Base-by-base conservation (phyloP, 129 eudicot species). In the Escallonia rubra region DNA sequence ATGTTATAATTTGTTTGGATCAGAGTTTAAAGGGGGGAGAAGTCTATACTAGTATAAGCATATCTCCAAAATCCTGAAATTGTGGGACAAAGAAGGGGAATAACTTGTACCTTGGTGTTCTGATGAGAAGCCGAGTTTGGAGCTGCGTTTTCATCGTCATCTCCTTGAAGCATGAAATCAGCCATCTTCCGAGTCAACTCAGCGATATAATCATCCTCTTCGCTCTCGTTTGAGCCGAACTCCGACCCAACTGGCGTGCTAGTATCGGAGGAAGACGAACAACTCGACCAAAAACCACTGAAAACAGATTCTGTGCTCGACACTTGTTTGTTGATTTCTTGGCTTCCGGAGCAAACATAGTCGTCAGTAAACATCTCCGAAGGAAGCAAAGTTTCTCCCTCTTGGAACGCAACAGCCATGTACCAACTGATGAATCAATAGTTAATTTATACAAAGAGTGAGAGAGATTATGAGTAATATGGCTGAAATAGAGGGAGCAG, bases 161-260 rank as follows among this genome's bases (percentile, higher is more conserved):
- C 82, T 16, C 85, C 92, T 68, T 79, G 73, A 57, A 89, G 89
- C 92, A 80, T 89, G 76, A 78, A 80, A 76, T 89, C 86, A 64
- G 96, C 86, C 93, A 89, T 83, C 77, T 72, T 79, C 4, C 93
- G 92, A 76, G 83, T 85, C 80, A 89, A 78, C 75, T 85, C 84
- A 58, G 90, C 87, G 46, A 83, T 86, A 67, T 83, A 89, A 61
- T 86, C 87, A 4, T 74, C 86, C 5, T 79, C 80, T 6, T 66
- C 75, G 72, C 72, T 72, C 54, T 85, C 91, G 13, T 75, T 79
- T 3, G 85, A 81, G 64, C 72, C 89, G 41, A 80, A 43, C 61
- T 87, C 94, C 10, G 94, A 87, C 41, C 77, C 88, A 44, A 81
- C 79, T 0, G 86, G 81, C 41, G 85, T 58, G 23, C 75, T 87